Evolutionary conservation across 2,329 filamentous ascomycete genomes (phyloP), one percentile per base, ranked within the genome.

Genomic region (Nigrograna mackinnonii): DNA sequence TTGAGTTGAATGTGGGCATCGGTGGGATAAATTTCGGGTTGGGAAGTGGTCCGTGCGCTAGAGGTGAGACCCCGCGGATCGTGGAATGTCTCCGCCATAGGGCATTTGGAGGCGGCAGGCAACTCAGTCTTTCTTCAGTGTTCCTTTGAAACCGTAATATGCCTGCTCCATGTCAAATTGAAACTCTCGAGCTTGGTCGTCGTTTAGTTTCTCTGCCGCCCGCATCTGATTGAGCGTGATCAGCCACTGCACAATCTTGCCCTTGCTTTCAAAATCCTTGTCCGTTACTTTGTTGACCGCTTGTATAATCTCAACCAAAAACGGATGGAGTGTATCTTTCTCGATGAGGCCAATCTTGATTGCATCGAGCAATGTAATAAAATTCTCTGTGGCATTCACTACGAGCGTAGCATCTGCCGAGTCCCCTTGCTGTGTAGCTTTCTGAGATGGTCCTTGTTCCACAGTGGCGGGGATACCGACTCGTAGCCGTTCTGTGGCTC

Each of bases 181-280:
- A 55, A 97, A 74, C 68, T 99, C 91, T 43, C 92, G 79, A 5
- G 88, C 88, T 71, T 96, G 90, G 44, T 92, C 85, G 59, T 95
- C 88, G 55, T 81, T 86, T 55, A 99, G 70, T 67, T 96, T 91
- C 60, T 97, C 91, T 1, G 90, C 91, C 6, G 91, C 94, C 63
- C 89, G 89, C 94, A 99, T 97, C 72, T 96, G 91, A 66, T 99
- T 99, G 51, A 99, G 76, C 5, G 89, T 87, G 59, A 99, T 99
- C 54, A 99, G 79, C 94, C 94, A 99, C 68, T 96, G 91, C 43
- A 99, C 91, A 57, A 99, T 97, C 79, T 97, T 97, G 57, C 89
- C 91, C 54, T 95, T 86, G 64, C 86, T 91, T 55, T 97, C 91
- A 66, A 99, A 99, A 60, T 97, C 92, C 49, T 86, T 83, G 66